Conservation (phyloP, 371 early-diverging fungal genomes). For the Lichtheimia hyalospora region DNA sequence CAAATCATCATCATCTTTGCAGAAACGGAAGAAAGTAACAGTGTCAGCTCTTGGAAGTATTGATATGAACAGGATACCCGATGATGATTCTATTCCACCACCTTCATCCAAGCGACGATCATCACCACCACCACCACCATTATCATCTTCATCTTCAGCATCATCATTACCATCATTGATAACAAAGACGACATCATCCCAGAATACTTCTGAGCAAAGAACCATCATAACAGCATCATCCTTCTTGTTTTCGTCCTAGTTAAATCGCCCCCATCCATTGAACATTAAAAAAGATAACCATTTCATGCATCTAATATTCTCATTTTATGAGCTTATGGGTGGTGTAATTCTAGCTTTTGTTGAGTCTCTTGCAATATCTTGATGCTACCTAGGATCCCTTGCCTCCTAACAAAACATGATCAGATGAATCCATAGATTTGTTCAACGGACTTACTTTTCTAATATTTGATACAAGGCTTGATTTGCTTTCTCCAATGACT, state of each 20-base stretch:
- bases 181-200: background rate
- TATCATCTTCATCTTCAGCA: background rate
- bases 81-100: background rate
- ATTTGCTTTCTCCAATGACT: conserved; percentile 14
- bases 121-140: background rate
- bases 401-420: conserved; percentile 4
- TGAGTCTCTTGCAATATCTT: conserved; percentile 10
- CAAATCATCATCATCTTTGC: background rate
- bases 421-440: background rate
- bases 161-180: background rate
- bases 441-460: conserved; percentile 10
- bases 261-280: background rate
- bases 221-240: background rate
- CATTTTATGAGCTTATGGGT: too few species aligned
- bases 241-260: background rate
- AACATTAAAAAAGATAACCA: background rate
- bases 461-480: conserved; percentile 7
- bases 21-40: background rate
- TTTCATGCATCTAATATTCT: background rate
- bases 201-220: background rate
- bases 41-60: background rate
- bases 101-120: background rate
- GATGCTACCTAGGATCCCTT: conserved; percentile 9
- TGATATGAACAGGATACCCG: background rate
- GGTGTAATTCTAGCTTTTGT: background rate